Evolutionary conservation across 2,329 filamentous ascomycete genomes (phyloP).

Genomic region (Pochonia chlamydosporia): DNA sequence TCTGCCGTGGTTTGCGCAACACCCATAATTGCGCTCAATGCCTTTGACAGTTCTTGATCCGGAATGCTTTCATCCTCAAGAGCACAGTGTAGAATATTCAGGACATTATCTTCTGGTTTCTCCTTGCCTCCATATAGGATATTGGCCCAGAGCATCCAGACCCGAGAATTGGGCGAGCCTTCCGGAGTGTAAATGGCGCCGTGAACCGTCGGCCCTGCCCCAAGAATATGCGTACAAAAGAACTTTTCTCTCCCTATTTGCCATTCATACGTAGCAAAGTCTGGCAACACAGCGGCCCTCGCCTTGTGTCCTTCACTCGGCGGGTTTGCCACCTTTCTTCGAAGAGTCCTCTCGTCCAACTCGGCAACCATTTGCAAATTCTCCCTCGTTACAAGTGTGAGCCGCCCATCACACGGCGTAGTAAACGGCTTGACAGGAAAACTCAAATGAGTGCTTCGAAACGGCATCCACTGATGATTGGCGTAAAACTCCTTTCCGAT

Average conservation of each 20-base stretch:
- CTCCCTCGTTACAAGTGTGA: conserved; percentile 46
- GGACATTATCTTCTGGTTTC: conserved; percentile 53
- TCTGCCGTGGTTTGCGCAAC: conserved; percentile 65
- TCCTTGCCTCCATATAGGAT: conserved; percentile 55
- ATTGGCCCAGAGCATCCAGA: conserved; percentile 71
- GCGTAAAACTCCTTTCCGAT: conserved; percentile 82
- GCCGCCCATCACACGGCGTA: conserved; percentile 15
- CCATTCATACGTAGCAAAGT: conserved; percentile 40
- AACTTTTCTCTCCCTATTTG: conserved; percentile 74
- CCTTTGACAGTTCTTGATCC: conserved; percentile 39
- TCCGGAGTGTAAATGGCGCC: conserved; percentile 60
- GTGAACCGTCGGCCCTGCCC: conserved; percentile 51
- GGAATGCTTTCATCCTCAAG: conserved; percentile 47
- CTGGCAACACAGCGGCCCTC: conserved; percentile 27
- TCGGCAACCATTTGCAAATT: conserved; percentile 58
- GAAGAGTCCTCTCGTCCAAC: conserved; percentile 59
- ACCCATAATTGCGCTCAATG: conserved; percentile 57
- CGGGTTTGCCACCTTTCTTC: conserved; percentile 38
- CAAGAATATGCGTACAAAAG: conserved; percentile 59
- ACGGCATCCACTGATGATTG: conserved; percentile 68
- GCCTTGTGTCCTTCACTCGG: conserved; percentile 16
- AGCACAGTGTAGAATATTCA: conserved; percentile 65
- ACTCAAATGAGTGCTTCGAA: conserved; percentile 65
- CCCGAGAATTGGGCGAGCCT: conserved; percentile 42
- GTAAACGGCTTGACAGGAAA: conserved; percentile 35